A percentile compares a stretch with the other conserved stretches of the same genome.
Evolutionary conservation across 345 rosid species (phyloP).

Genomic region (Heritiera fomes): DNA sequence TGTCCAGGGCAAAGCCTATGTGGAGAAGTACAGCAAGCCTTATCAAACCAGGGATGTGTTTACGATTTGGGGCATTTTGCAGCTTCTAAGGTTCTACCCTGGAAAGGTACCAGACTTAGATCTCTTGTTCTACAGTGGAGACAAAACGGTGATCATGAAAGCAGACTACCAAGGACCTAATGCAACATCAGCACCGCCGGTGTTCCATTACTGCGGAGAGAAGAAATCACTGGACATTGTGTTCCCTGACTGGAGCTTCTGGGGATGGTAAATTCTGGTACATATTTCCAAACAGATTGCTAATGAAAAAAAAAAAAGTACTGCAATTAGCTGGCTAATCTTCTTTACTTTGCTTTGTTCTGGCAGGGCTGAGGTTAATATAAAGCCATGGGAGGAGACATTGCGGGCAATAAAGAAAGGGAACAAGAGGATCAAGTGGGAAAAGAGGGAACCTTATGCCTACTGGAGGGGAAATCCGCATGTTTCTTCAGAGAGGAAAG

Average conservation of each 20-base stretch:
- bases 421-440: slow-evolving; percentile 28
- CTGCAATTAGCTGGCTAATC: background rate
- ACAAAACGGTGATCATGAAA: slow-evolving; percentile 42
- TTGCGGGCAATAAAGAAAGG: slow-evolving; percentile 33
- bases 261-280: slow-evolving; percentile 61
- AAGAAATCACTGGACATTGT: slow-evolving; percentile 46
- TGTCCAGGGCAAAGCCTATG: slow-evolving; percentile 47
- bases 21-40: slow-evolving; percentile 42
- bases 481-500: slow-evolving; percentile 23
- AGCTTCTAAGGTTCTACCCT: slow-evolving; percentile 69
- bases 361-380: slow-evolving; percentile 39
- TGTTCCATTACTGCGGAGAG: slow-evolving; percentile 65
- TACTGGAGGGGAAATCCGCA: slow-evolving; percentile 39
- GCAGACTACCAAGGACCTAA: slow-evolving; percentile 25
- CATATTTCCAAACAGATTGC: background rate
- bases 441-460: slow-evolving; percentile 36
- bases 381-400: slow-evolving; percentile 37
- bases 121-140: slow-evolving; percentile 54
- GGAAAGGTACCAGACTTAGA: slow-evolving; percentile 65
- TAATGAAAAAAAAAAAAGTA: background rate
- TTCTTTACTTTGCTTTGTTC: background rate
- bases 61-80: slow-evolving; percentile 72
- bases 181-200: slow-evolving; percentile 45
- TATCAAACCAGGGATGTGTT: slow-evolving; percentile 63
- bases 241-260: slow-evolving; percentile 74